Evolutionary conservation across 805 yeast genomes (phyloP), one percentile per base, ranked within the genome.

Genomic region (Candida methanosorbosa): DNA sequence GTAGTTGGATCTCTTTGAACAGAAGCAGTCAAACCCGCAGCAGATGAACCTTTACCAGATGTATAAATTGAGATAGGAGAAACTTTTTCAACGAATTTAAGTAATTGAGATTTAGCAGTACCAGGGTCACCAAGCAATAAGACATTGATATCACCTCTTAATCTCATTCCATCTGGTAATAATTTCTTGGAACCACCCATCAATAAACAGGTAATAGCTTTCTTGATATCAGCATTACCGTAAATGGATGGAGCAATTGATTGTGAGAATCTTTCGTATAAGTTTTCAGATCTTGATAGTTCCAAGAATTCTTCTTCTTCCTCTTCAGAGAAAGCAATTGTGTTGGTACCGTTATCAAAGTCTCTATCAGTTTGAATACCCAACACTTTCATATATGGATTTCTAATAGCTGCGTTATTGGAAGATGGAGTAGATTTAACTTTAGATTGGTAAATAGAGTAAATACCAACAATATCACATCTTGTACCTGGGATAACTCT

Each of bases 21-120:
- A 56, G 92, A 92, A 0, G 99, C 98, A 1, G 99, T 92, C 51
- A 92, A 68, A 68, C 99, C 99, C 33, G 92, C 99, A 0, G 99
- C 99, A 22, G 98, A 92, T 1, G 97, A 87, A 34, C 98, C 98
- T 52, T 92, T 92, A 65, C 99, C 99, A 0, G 97, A 87, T 0
- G 99, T 90, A 59, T 90, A 92, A 26, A 92, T 88, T 3, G 97
- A 78, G 38, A 90, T 86, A 11, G 97, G 97, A 4, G 95, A 76
- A 16, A 84, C 87, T 52, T 90, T 88, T 55, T 92, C 97, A 15
- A 87, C 97, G 46, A 90, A 92, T 57, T 92, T 92, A 50, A 92
- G 70, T 42, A 92, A 63, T 64, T 92, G 99, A 9, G 98, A 92
- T 57, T 92, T 92, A 33, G 98, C 97, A 16, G 98, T 92, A 65